Evolutionary conservation across 1,139 yeast genomes (phyloP), one percentile per base, ranked within the genome.

Genomic region (Geotrichum restrictum): DNA sequence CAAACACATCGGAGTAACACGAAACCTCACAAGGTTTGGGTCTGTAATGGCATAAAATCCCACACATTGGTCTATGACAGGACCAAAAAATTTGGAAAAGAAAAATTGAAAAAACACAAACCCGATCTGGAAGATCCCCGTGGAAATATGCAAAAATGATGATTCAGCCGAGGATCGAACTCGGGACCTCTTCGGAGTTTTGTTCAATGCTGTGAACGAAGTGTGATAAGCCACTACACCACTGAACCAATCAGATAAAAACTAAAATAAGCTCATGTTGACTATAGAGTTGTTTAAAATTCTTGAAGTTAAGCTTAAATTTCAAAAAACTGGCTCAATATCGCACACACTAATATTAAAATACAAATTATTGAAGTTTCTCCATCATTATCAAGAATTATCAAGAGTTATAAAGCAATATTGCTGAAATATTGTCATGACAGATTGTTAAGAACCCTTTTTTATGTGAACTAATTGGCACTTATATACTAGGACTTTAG

Each of bases 171-270:
- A 51, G 51, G 54, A 46, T 47, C 54, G 51, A 51, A 51, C 51
- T 51, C 54, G 51, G 54, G 50, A 44, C 54, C 51, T 51, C 54
- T 47, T 47, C 54, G 51, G 51, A 29, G 33, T 44, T 33, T 1
- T 13, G 38, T 40, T 32, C 36, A 22, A 14, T 3, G 14, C 21
- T 51, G 54, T 51, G 54, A 51, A 51, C 54, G 51, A 51, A 47
- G 47, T 48, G 54, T 51, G 54, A 51, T 51, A 51, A 49, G 43
- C 54, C 54, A 32, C 48, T 51, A 48, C 54, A 51, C 51, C 49
- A 51, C 54, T 47, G 42, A 44, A 47, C 54, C 54, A 36, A 19
- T 22, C 4, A 40, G 16, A 40, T 10, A 21, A 3, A 19, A 11
- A 18, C 4, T n/a, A n/a, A 24, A 24, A 24, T 24, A 24, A 8